These are phyloP conservation scores for Euclidium syriacum DNA, from an alignment of 345 rosid species.

Conservation along the genomic window DNA sequence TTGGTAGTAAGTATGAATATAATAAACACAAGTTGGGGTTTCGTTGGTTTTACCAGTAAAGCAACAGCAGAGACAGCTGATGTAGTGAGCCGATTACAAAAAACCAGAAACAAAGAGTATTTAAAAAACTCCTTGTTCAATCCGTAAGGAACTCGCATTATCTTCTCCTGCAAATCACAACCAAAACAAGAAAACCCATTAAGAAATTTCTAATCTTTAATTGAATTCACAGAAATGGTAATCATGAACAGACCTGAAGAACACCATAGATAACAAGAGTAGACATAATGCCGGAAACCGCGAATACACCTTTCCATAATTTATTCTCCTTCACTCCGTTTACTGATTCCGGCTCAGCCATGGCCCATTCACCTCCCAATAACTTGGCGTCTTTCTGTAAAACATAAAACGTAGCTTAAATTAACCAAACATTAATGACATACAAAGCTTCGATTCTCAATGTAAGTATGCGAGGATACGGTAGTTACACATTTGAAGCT, in stretches of 20 bases:
- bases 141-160: constrained; percentile 90
- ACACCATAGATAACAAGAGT: constrained; percentile 94
- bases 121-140: constrained; percentile 61
- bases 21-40: neutral
- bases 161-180: constrained; percentile 58
- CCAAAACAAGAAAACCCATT: neutral
- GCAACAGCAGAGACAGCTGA: constrained; percentile 76
- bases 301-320: constrained; percentile 69
- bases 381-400: neutral
- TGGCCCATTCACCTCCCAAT: constrained; percentile 37
- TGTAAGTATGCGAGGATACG: neutral
- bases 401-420: neutral
- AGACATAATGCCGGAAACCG: constrained; percentile 80
- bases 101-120: constrained; percentile 79
- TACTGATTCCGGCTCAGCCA: constrained; percentile 55
- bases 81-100: constrained; percentile 79
- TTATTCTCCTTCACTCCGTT: constrained; percentile 44
- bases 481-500: constrained; percentile 2
- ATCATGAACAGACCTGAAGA: constrained; percentile 49
- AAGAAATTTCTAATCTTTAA: neutral
- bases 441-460: constrained; percentile 2
- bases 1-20: neutral
- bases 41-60: constrained; percentile 48
- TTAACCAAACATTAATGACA: neutral
- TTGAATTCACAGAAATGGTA: neutral